Evolutionary conservation across 345 rosid genomes (phyloP), one percentile per base, ranked within the genome.

Genomic region (Salix brachista): DNA sequence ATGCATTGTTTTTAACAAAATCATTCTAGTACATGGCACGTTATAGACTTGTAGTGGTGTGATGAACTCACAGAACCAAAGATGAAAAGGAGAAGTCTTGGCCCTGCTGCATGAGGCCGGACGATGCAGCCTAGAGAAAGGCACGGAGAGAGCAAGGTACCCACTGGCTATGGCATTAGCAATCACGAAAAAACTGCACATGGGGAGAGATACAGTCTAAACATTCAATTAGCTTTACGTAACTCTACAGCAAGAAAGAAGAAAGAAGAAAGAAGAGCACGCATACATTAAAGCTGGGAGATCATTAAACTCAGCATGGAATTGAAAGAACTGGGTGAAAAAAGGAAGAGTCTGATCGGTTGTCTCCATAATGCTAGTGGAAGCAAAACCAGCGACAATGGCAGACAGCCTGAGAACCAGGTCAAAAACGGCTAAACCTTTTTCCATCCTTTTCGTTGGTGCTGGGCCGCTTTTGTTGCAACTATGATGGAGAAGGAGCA

Each of bases 281-380:
- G 21, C 77, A 12, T 83, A 84, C 93, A 37, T 17, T 75, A 90
- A 87, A 46, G 83, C 60, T 0, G 79, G 81, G n/a, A 90, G 37
- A 69, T 89, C 91, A 42, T 82, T 71, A 48, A 79, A 90, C 67
- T 83, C n/a, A 46, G 90, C 94, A 25, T 85, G 80, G 81, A 90
- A 90, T 83, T 86, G 91, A 71, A 90, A 80, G 87, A 90, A 89
- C 72, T 87, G 94, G 5, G 92, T 90, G 86, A 86, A 84, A 80
- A 89, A 90, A 2, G 94, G 89, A 67, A 90, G 89, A n/a, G 77
- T 80, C 72, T 89, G 64, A 0, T 86, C 81, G 2, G 85, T 73
- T 9, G 84, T 84, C 9, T 77, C 92, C 89, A 87, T 84, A 18
- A 83, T 30, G 5, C 79, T 39, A 34, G 87, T 65, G 7, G 92